Conservation (phyloP, 257 asterid genomes). For the Primulina huaijiensis region DNA sequence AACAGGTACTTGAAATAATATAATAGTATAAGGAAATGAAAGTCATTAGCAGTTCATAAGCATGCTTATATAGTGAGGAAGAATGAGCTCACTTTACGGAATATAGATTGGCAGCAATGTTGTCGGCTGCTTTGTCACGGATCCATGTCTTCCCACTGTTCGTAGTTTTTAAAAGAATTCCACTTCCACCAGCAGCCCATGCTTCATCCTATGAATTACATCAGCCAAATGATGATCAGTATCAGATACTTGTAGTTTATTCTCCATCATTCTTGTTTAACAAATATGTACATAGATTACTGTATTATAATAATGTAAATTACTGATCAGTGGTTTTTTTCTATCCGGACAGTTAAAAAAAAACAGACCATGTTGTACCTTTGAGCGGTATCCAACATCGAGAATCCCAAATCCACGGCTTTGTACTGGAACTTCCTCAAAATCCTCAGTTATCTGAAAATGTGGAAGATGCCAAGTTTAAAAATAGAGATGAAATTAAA, state of each 20-base stretch:
- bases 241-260: not conserved
- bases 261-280: not conserved
- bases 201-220: constrained; percentile 70
- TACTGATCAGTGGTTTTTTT: constrained; percentile 4
- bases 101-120: constrained; percentile 95
- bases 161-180: constrained; percentile 75
- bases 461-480: constrained; percentile 1
- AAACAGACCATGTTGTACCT: constrained; percentile 36
- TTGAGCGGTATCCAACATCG: constrained; percentile 81
- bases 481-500: not conserved
- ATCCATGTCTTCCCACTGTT: constrained; percentile 88
- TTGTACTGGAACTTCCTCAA: constrained; percentile 69
- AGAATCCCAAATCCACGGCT: constrained; percentile 93
- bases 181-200: constrained; percentile 99
- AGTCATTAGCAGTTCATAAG: not conserved
- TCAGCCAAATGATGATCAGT: constrained; percentile 4
- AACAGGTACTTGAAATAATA: not conserved
- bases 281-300: not conserved
- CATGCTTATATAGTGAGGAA: constrained; percentile 2
- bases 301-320: not conserved
- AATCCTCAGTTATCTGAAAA: constrained; percentile 68
- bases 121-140: constrained; percentile 94
- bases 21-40: not conserved
- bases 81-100: constrained; percentile 75
- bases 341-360: constrained; percentile 8